Evolutionary conservation across 352 stramenopile genomes (phyloP), one percentile per base, ranked within the genome.

Genomic region (Phytopythium aichiense): DNA sequence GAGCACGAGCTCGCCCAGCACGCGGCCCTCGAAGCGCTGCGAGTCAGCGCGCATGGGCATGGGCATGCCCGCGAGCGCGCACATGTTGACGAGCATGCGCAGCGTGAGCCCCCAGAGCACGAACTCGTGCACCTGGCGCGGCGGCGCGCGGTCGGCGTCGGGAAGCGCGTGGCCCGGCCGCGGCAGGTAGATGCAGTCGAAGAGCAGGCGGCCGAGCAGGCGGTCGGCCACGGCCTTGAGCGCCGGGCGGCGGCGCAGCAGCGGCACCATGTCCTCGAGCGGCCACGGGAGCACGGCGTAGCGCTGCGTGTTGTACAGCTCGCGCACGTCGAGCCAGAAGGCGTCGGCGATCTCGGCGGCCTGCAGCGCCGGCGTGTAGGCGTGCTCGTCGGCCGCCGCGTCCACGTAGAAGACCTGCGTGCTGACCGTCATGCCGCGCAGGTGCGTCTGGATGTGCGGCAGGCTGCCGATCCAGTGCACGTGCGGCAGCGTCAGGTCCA

Each of bases 21-120:
- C 20, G 11, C 65, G 72, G 22, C 75, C 79, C 65, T 89, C 76
- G 59, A 91, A 91, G 22, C 74, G 78, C 40, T 79, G 80, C n/a
- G 63, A 48, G n/a, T 80, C 67, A 22, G 75, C 67, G 57, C 71
- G 65, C 68, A 89, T 79, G 15, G 79, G 77, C 60, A 91, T 54
- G 33, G 79, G 75, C 28, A 18, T 67, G 8, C 68, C 72, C 7
- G 69, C 79, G 18, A 72, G 57, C 7, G 52, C 9, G 50, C 90
- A 81, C 15, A 95, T 50, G 20, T 85, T 67, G 28, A 74, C 65
- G 48, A 92, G 71, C 54, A 88, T 89, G 56, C 77, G 79, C 42
- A 93, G 74, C 33, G 86, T 95, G 52, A 95, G 68, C 0, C 86
- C 86, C 86, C 86, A 95, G n/a, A 95, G 65, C 33, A 95, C 78